phyloP scores from a whole-genome alignment of 2,329 filamentous ascomycete species.

The Dendryphion nanum region DNA sequence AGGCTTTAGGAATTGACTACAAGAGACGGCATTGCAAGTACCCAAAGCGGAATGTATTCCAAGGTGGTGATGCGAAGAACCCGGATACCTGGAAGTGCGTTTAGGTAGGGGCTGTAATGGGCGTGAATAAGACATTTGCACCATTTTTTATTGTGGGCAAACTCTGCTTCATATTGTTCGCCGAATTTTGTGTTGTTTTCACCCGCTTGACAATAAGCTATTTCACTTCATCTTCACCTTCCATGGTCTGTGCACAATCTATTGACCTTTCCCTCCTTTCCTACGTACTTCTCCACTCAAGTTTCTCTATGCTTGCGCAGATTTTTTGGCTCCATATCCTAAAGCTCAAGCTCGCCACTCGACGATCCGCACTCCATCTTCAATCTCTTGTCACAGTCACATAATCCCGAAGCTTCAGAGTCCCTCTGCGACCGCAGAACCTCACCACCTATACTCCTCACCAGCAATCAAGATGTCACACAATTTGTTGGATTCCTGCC shows the following conservation, averaged over 20 bases:
- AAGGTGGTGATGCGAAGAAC: conserved; percentile 27
- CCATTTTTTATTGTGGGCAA: neutral
- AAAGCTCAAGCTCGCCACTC: no score
- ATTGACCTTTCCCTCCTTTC: neutral
- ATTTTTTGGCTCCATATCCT: no score
- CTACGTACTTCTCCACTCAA: neutral
- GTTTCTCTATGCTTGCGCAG: no score
- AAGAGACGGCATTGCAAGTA: conserved; percentile 39
- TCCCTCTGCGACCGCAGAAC: no score
- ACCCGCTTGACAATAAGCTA: no score
- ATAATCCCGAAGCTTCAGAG: no score
- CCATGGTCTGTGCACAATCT: neutral
- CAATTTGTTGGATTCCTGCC: no score
- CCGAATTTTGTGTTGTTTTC: neutral
- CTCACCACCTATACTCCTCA: no score
- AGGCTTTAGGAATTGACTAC: conserved; percentile 27
- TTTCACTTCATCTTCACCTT: no score
- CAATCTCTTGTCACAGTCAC: no score
- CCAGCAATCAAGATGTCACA: no score
- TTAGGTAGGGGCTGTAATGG: neutral
- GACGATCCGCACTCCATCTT: no score
- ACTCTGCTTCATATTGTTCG: neutral
- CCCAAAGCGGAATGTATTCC: conserved; percentile 34
- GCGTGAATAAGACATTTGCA: neutral
- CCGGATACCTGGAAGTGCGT: conserved; percentile 36